Percentiles rank a stretch among this genome's conserved stretches.
Conservation (phyloP, 371 early-diverging fungal genomes). For the Lichtheimia ornata region DNA sequence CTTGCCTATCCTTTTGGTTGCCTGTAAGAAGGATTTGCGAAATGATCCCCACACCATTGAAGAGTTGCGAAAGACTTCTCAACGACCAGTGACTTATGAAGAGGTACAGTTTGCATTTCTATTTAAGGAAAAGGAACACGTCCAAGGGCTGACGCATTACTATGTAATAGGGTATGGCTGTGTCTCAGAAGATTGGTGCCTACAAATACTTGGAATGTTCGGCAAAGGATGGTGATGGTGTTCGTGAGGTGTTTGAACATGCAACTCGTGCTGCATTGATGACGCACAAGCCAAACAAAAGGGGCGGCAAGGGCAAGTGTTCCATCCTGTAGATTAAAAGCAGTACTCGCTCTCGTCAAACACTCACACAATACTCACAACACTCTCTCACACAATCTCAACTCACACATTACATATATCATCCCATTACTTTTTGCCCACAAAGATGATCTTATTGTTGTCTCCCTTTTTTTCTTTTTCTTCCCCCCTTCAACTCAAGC, state of each 20-base stretch:
- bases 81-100: conserved; percentile 79
- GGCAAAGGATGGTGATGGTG: conserved; percentile 90
- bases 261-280: conserved; percentile 88
- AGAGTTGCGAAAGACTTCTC: conserved; percentile 76
- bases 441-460: conserved; percentile 6
- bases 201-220: conserved; percentile 92
- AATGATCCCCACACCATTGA: conserved; percentile 77
- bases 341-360: not conserved
- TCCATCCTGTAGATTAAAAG: conserved; percentile 54
- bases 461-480: conserved; percentile 9
- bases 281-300: conserved; percentile 38
- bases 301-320: conserved; percentile 22
- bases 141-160: not conserved
- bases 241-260: conserved; percentile 92
- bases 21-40: conserved; percentile 91
- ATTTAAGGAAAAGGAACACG: not conserved
- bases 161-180: conserved; percentile 57
- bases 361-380: not conserved
- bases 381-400: not conserved
- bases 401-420: conserved; percentile 5
- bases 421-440: conserved; percentile 3
- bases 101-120: conserved; percentile 52
- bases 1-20: conserved; percentile 88
- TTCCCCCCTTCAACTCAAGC: not conserved
- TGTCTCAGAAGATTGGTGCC: conserved; percentile 86